Evolutionary conservation across 2,329 filamentous ascomycete genomes (phyloP).

Genomic region (Phyllosticta capitalensis): DNA sequence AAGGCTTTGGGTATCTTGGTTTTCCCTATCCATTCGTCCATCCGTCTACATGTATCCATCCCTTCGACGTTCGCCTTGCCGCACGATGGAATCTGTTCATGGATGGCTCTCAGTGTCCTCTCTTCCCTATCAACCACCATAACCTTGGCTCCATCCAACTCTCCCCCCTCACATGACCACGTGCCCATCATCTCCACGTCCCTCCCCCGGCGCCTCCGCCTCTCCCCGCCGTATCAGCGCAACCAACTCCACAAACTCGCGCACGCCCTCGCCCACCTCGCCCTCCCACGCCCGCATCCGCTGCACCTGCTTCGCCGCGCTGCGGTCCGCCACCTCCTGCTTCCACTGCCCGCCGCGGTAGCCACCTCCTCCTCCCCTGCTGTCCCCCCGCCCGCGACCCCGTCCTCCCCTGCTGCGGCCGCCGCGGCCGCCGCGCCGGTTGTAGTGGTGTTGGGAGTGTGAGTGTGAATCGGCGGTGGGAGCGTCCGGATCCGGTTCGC

Average conservation of each 20-base stretch:
- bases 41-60: too few species aligned
- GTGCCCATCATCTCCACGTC: not conserved
- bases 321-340: conserved; percentile 2
- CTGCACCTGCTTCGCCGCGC: not conserved
- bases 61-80: too few species aligned
- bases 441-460: not conserved
- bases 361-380: not conserved
- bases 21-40: too few species aligned
- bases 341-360: conserved; percentile 3
- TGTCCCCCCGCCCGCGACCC: not conserved
- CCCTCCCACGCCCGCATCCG: not conserved
- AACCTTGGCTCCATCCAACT: not conserved
- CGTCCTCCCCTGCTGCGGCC: not conserved
- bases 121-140: too few species aligned
- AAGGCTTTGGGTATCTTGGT: too few species aligned
- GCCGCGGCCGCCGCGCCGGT: not conserved
- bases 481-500: not conserved
- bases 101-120: too few species aligned
- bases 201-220: not conserved
- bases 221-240: not conserved
- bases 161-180: not conserved
- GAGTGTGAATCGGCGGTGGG: not conserved
- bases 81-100: not conserved
- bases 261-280: conserved; percentile 2
- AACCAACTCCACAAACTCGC: conserved; percentile 7